These are phyloP conservation scores for Monilinia aucupariae DNA, from an alignment of 2,329 filamentous ascomycete species.

Conservation along the genomic window DNA sequence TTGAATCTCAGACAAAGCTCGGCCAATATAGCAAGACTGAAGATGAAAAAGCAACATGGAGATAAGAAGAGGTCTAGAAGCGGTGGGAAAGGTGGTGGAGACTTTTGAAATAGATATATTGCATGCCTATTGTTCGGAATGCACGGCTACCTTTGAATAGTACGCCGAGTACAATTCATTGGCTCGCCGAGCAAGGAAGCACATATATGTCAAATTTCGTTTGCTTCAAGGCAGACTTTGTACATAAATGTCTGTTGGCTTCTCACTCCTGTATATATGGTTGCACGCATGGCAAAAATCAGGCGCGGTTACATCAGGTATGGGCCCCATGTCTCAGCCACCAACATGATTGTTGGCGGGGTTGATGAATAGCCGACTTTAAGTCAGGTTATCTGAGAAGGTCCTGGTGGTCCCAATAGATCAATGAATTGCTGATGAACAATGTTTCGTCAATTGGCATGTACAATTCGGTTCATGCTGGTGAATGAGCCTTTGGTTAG, in stretches of 20 bases:
- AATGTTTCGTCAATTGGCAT: not conserved
- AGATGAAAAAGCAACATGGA: conserved; percentile 34
- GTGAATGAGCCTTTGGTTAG: not conserved
- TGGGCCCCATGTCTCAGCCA: conserved; percentile 3
- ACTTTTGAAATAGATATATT: not conserved
- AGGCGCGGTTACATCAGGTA: not conserved
- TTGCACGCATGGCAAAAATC: not conserved
- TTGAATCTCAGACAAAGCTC: conserved; percentile 27
- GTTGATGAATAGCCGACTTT: conserved; percentile 1
- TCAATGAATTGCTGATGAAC: not conserved
- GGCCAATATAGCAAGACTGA: conserved; percentile 31
- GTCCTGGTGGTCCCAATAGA: not conserved
- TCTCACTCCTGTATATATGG: not conserved
- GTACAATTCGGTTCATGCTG: not conserved
- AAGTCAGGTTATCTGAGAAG: not conserved
- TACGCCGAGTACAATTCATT: not conserved
- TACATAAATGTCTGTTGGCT: not conserved
- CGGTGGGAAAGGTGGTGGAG: conserved; percentile 4
- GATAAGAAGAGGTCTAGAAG: conserved; percentile 33
- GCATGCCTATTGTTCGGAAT: not conserved
- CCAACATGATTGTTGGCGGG: not conserved
- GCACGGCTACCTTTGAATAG: not conserved
- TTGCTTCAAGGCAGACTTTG: not conserved
- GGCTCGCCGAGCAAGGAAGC: not conserved
- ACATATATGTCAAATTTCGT: not conserved